phyloP scores from a whole-genome alignment of 257 asterid genomes.

The Ehretia macrophylla region DNA sequence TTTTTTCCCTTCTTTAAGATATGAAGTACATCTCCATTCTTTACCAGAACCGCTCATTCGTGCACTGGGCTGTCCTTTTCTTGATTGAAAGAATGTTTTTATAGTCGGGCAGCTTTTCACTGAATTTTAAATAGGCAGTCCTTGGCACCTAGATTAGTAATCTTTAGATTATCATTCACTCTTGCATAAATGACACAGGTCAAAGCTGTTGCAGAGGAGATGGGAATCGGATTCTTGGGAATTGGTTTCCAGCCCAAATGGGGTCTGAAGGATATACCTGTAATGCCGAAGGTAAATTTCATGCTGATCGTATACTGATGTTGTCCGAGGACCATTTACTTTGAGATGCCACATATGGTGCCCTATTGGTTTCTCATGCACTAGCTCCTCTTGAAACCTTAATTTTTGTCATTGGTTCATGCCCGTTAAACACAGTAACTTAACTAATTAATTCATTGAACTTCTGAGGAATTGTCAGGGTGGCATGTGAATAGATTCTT shows the following conservation, averaged over 20 bases:
- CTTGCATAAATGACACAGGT: slow-evolving; percentile 42
- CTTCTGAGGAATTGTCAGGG: too few species aligned
- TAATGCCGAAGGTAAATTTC: slow-evolving; percentile 92
- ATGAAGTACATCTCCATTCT: neutral
- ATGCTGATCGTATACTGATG: neutral
- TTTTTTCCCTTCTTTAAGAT: neutral
- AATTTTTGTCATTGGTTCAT: too few species aligned
- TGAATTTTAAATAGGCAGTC: neutral
- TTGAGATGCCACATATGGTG: neutral
- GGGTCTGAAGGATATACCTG: slow-evolving; percentile 83
- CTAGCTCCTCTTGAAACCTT: neutral
- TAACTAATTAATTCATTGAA: too few species aligned
- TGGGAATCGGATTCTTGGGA: slow-evolving; percentile 94
- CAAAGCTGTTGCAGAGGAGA: slow-evolving; percentile 96
- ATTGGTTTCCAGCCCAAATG: slow-evolving; percentile 95
- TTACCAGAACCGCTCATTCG: too few species aligned
- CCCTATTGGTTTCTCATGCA: neutral
- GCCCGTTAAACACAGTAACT: too few species aligned
- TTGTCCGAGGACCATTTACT: neutral
- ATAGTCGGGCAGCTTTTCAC: neutral
- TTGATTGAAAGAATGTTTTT: neutral
- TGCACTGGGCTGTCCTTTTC: neutral
- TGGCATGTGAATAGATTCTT: too few species aligned
- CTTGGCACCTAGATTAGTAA: too few species aligned
- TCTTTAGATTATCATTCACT: too few species aligned